Percentiles rank a stretch among this genome's conserved stretches.
phyloP scores from a whole-genome alignment of 108 stramenopile genomes.

The Cylindrotheca fusiformis region DNA sequence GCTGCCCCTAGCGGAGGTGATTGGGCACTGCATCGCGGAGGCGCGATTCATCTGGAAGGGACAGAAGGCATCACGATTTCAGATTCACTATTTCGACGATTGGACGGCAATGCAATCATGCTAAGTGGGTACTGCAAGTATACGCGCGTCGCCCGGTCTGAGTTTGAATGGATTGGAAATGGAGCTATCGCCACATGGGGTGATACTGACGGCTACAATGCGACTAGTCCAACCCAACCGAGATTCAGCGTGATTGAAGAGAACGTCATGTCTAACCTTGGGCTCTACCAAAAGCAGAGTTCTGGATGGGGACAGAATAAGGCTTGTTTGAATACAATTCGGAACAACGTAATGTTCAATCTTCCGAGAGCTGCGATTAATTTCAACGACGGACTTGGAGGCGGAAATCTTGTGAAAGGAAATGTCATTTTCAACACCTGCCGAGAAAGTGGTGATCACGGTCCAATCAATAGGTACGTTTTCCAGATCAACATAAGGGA shows the following conservation, averaged over 20 bases:
- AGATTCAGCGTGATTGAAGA: constrained; percentile 2
- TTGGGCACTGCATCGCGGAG: constrained; percentile 34
- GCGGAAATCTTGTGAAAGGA: constrained; percentile 13
- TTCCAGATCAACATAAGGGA: too few species aligned
- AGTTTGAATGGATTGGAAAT: constrained; percentile 22
- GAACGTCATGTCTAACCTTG: constrained; percentile 8
- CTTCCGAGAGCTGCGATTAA: constrained; percentile 36
- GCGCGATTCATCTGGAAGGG: constrained; percentile 21
- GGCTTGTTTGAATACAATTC: constrained; percentile 1
- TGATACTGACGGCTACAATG: constrained; percentile 6
- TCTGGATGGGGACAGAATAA: constrained; percentile 13
- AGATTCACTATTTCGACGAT: constrained; percentile 3
- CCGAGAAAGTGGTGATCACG: constrained; percentile 24
- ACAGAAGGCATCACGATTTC: not conserved
- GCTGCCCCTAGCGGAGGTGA: constrained; percentile 33
- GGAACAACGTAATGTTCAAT: constrained; percentile 26
- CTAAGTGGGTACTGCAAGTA: constrained; percentile 5
- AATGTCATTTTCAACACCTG: constrained; percentile 18
- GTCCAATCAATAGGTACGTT: constrained; percentile 3
- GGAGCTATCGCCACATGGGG: constrained; percentile 21
- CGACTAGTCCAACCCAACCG: constrained; percentile 14
- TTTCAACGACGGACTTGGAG: constrained; percentile 43
- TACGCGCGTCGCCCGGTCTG: not conserved
- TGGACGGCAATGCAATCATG: constrained; percentile 26
- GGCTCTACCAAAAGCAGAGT: constrained; percentile 30